These are phyloP conservation scores for Fusarium sulawesiense DNA, from an alignment of 2,329 filamentous ascomycete species.

Conservation along the genomic window DNA sequence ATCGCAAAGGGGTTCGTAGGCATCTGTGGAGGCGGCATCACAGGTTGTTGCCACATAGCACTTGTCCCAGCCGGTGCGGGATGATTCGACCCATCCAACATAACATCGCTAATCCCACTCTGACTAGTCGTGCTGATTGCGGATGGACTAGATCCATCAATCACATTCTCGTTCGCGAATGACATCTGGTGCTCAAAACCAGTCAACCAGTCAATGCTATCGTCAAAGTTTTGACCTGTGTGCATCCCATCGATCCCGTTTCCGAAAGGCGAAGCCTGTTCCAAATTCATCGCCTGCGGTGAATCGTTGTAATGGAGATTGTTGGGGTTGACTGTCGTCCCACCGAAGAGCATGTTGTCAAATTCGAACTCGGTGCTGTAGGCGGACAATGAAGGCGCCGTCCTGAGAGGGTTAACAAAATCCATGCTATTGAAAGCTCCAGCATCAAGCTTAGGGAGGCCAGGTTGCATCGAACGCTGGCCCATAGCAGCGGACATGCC, in stretches of 20 bases:
- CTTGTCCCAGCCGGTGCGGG: constrained; percentile 63
- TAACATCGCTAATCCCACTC: constrained; percentile 88
- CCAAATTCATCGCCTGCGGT: constrained; percentile 73
- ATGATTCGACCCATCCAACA: constrained; percentile 84
- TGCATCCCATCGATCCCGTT: constrained; percentile 68
- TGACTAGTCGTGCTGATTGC: constrained; percentile 96
- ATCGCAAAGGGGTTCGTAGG: constrained; percentile 77
- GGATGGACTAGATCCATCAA: constrained; percentile 94
- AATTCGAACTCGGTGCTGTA: constrained; percentile 67
- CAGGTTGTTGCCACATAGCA: constrained; percentile 75
- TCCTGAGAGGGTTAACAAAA: constrained; percentile 75
- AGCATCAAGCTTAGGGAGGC: constrained; percentile 86
- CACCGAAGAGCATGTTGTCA: constrained; percentile 73
- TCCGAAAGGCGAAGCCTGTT: constrained; percentile 70
- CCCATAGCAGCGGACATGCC: constrained; percentile 77
- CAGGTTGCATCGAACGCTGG: constrained; percentile 73
- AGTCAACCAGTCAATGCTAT: constrained; percentile 83
- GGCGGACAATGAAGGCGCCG: constrained; percentile 74
- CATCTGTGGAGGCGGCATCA: constrained; percentile 76
- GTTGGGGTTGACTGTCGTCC: constrained; percentile 75
- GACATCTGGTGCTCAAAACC: constrained; percentile 83
- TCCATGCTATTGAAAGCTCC: constrained; percentile 74
- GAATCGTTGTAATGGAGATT: constrained; percentile 87
- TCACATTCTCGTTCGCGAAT: constrained; percentile 80
- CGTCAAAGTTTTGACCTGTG: constrained; percentile 72